phyloP scores from a whole-genome alignment of 805 yeast species.

The Schwanniomyces polymorphus region DNA sequence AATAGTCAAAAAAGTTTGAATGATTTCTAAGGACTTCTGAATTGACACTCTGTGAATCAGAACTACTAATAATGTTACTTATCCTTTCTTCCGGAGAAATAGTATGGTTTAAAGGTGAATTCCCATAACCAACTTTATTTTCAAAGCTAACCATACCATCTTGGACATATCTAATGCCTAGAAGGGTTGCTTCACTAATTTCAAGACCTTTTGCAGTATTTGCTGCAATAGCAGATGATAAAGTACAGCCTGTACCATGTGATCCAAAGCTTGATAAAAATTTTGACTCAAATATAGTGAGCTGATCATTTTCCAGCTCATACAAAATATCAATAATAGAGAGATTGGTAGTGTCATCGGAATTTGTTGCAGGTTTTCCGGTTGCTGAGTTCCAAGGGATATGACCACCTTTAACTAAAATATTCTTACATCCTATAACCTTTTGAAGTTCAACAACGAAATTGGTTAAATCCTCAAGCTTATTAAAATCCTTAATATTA shows the following conservation, averaged over 20 bases:
- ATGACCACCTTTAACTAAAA: constrained; percentile 84
- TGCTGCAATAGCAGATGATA: constrained; percentile 78
- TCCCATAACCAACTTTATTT: constrained; percentile 48
- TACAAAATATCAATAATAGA: constrained; percentile 56
- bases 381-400: constrained; percentile 38
- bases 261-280: constrained; percentile 52
- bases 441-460: constrained; percentile 25
- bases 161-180: constrained; percentile 66
- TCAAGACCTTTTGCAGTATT: constrained; percentile 59
- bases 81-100: constrained; percentile 25
- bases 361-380: constrained; percentile 11
- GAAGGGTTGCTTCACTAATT: constrained; percentile 50
- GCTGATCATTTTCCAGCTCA: constrained; percentile 33
- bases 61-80: constrained; percentile 6
- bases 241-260: constrained; percentile 92
- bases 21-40: constrained; percentile 2
- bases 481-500: constrained; percentile 18
- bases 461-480: constrained; percentile 33
- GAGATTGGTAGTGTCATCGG: constrained; percentile 11
- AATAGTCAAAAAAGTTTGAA: constrained; percentile 41
- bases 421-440: constrained; percentile 43
- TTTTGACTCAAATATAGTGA: constrained; percentile 48
- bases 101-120: constrained; percentile 78
- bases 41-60: constrained; percentile 1
- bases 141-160: constrained; percentile 53